Percentiles rank a stretch among this genome's conserved stretches.
Conservation (phyloP, 805 yeast species). For the Cyberlindnera bimundalis region DNA sequence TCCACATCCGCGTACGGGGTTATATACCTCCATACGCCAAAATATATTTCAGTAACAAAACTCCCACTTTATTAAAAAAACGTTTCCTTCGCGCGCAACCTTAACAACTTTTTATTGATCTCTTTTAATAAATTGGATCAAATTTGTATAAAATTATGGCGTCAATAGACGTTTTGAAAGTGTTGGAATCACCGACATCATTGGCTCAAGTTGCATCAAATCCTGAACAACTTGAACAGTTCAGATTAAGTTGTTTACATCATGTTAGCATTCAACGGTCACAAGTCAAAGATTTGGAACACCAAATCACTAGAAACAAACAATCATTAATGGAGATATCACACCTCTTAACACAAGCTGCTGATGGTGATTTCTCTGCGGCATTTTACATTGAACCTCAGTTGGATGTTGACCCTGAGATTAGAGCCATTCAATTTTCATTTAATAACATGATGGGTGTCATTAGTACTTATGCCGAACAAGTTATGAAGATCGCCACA, state of each 20-base stretch:
- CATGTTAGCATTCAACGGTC: constrained; percentile 6
- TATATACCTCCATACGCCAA: too few species aligned
- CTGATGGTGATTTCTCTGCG: constrained; percentile 82
- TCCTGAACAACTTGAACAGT: constrained; percentile 10
- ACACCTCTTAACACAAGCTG: constrained; percentile 47
- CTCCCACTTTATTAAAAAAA: too few species aligned
- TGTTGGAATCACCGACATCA: constrained; percentile 7
- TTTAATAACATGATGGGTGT: constrained; percentile 90
- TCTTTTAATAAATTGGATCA: background rate
- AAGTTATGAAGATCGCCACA: constrained; percentile 74
- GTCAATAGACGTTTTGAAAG: constrained; percentile 7
- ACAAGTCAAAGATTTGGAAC: constrained; percentile 7
- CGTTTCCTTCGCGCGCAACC: too few species aligned
- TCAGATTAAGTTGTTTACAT: constrained; percentile 8
- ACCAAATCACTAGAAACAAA: constrained; percentile 9
- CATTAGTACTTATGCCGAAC: constrained; percentile 58
- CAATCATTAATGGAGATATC: constrained; percentile 8
- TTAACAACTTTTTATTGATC: too few species aligned
- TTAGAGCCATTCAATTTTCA: constrained; percentile 69
- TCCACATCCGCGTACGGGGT: too few species aligned
- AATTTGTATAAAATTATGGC: background rate
- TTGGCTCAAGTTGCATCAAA: constrained; percentile 8
- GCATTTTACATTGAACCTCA: constrained; percentile 59
- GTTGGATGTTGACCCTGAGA: constrained; percentile 74
- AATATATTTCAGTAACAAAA: too few species aligned